Evolutionary conservation across 768 basidiomycete genomes (phyloP).

Genomic region (Gloeopeniophorella convolvens): DNA sequence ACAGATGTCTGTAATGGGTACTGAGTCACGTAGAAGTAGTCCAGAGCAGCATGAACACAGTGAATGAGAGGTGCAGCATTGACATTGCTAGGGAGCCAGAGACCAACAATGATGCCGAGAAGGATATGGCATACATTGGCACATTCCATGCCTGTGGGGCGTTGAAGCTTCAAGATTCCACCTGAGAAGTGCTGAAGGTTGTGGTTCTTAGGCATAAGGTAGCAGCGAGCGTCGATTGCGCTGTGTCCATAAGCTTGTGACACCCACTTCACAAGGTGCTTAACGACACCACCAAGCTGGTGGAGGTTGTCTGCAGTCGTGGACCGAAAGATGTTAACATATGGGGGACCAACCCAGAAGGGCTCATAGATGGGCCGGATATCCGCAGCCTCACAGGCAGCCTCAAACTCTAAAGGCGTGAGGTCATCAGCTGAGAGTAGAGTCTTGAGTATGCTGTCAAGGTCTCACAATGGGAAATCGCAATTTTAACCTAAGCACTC

Average conservation of each 20-base stretch:
- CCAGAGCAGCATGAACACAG: slow-evolving; percentile 26
- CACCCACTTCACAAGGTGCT: slow-evolving; percentile 32
- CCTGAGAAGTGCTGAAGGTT: slow-evolving; percentile 30
- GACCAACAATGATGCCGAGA: not conserved
- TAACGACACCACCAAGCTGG: slow-evolving; percentile 26
- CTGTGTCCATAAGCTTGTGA: slow-evolving; percentile 20
- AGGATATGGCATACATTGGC: slow-evolving; percentile 25
- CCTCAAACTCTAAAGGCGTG: no score
- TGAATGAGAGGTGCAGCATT: no score
- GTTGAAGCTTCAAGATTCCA: slow-evolving; percentile 31
- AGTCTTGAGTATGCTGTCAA: no score
- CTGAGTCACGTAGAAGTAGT: slow-evolving; percentile 34
- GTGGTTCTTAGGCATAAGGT: slow-evolving; percentile 31
- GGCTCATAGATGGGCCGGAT: not conserved
- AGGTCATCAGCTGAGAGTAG: no score
- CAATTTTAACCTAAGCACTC: no score
- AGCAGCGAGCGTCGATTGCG: slow-evolving; percentile 33
- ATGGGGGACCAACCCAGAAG: not conserved
- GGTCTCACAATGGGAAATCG: no score
- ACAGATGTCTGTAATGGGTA: slow-evolving; percentile 28
- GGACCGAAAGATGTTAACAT: not conserved
- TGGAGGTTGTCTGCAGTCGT: no score
- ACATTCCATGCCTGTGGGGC: slow-evolving; percentile 33
- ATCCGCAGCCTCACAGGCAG: not conserved
- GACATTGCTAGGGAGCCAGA: not conserved